Conservation (phyloP, 441 rosid genomes). For the Pelargonium australe region DNA sequence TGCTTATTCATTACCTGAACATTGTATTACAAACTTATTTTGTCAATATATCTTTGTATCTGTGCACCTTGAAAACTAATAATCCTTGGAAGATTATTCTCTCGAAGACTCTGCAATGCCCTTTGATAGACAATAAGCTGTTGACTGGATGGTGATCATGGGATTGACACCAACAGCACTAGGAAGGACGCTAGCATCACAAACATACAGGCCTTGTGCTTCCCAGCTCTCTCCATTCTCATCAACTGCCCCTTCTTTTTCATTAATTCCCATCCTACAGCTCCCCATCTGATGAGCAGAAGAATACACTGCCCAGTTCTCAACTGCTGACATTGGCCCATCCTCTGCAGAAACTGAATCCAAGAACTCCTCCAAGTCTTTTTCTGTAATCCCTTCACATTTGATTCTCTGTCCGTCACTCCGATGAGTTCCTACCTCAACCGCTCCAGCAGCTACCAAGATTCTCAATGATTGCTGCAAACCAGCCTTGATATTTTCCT, state of each 20-base stretch:
- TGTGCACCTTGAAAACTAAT: too few species aligned
- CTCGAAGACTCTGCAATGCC: conserved; percentile 32
- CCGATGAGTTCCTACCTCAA: conserved; percentile 79
- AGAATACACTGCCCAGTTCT: conserved; percentile 46
- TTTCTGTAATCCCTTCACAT: conserved; percentile 45
- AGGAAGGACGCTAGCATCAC: conserved; percentile 78
- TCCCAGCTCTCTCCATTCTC: conserved; percentile 89
- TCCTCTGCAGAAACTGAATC: conserved; percentile 35
- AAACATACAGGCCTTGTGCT: conserved; percentile 75
- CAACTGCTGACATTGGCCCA: conserved; percentile 34
- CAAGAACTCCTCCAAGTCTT: conserved; percentile 53
- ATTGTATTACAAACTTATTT: not conserved
- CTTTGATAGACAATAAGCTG: conserved; percentile 71
- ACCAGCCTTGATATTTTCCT: conserved; percentile 52
- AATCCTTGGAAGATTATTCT: too few species aligned
- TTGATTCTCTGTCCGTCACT: conserved; percentile 71
- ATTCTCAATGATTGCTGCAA: conserved; percentile 61
- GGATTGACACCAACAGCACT: conserved; percentile 88
- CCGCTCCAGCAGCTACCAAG: conserved; percentile 82
- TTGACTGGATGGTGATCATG: conserved; percentile 81
- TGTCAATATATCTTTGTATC: not conserved
- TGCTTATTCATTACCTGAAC: conserved; percentile 3
- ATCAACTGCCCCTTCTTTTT: conserved; percentile 69
- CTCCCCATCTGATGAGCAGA: conserved; percentile 99
- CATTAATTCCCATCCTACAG: conserved; percentile 64